phyloP scores from a whole-genome alignment of 768 basidiomycete genomes.

The Boletus reticuloceps region DNA sequence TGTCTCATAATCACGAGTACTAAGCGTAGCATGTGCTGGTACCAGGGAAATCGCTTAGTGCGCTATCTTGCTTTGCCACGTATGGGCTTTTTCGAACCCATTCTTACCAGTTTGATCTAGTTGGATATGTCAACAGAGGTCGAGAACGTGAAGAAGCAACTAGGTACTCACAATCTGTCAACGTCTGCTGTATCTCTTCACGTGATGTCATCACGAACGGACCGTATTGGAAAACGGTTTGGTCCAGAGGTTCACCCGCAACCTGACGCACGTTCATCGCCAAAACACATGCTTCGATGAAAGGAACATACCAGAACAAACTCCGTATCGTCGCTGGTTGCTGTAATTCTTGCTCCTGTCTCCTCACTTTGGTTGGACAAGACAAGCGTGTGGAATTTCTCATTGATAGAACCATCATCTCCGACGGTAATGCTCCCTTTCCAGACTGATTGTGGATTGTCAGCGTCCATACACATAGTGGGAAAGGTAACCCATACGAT shows the following conservation, averaged over 20 bases:
- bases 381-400: slow-evolving; percentile 79
- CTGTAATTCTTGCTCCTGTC: slow-evolving; percentile 66
- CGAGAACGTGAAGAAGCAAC: neutral
- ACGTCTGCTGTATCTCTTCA: slow-evolving; percentile 78
- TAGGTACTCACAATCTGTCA: slow-evolving; percentile 66
- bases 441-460: slow-evolving; percentile 25
- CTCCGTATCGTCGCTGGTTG: slow-evolving; percentile 61
- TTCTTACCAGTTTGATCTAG: slow-evolving; percentile 72
- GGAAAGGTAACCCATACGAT: slow-evolving; percentile 49
- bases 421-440: slow-evolving; percentile 65
- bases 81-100: slow-evolving; percentile 88
- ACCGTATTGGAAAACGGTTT: slow-evolving; percentile 83
- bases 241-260: slow-evolving; percentile 86
- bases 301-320: slow-evolving; percentile 59
- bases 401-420: slow-evolving; percentile 42
- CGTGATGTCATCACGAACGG: slow-evolving; percentile 84
- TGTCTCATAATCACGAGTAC: too few relatives aligned
- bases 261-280: slow-evolving; percentile 40
- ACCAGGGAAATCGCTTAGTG: slow-evolving; percentile 7
- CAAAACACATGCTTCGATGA: neutral
- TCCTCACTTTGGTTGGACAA: slow-evolving; percentile 58
- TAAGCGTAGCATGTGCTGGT: neutral
- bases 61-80: slow-evolving; percentile 85
- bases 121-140: slow-evolving; percentile 7
- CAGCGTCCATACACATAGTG: neutral